These are phyloP conservation scores for Blastobotrys niveus DNA, from an alignment of 1,139 yeast species.

Conservation along the genomic window DNA sequence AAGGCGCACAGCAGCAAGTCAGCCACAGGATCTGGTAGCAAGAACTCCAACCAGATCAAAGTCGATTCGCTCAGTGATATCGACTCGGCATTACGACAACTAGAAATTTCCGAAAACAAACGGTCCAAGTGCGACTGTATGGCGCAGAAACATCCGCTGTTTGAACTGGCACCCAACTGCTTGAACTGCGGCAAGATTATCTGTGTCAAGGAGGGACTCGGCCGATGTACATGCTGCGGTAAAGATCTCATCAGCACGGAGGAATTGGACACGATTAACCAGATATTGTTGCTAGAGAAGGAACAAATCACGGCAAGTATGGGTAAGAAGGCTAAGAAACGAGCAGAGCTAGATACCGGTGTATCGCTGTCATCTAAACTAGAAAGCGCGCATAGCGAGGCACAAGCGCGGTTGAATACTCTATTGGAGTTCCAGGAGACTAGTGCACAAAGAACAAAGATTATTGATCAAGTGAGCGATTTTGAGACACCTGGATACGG, in stretches of 20 bases:
- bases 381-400: too few relatives aligned
- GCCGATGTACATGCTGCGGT: conserved; percentile 84
- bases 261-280: conserved; percentile 53
- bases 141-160: conserved; percentile 72
- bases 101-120: conserved; percentile 30
- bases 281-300: conserved; percentile 34
- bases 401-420: conserved; percentile 61
- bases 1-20: conserved; percentile 8
- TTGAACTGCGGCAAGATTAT: conserved; percentile 90
- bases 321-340: conserved; percentile 26
- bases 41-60: conserved; percentile 24
- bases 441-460: conserved; percentile 82
- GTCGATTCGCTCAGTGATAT: conserved; percentile 32
- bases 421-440: conserved; percentile 76
- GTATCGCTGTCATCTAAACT: conserved; percentile 41
- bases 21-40: background rate
- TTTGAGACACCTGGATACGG: conserved; percentile 53
- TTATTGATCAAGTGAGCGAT: conserved; percentile 91
- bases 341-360: conserved; percentile 29
- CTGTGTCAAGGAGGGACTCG: conserved; percentile 80
- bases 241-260: conserved; percentile 52
- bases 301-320: conserved; percentile 28
- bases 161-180: conserved; percentile 90
- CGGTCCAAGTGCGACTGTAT: conserved; percentile 57
- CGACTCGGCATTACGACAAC: conserved; percentile 31